Base-by-base conservation (phyloP, 139 green algal genomes). In the Haematococcus lacustris region DNA sequence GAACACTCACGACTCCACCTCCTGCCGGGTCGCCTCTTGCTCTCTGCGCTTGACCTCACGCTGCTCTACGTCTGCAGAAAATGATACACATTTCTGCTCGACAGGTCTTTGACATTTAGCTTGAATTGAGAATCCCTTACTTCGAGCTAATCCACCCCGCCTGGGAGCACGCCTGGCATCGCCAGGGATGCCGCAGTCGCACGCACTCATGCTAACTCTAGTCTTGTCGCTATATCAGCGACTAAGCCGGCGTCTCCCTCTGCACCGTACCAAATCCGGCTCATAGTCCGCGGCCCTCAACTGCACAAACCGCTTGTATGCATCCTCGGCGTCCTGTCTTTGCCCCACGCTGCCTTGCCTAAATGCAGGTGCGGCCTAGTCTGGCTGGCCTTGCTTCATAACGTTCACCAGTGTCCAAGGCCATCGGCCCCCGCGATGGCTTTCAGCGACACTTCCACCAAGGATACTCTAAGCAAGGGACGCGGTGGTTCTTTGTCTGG, bases 21-120 rank as follows among this genome's bases (percentile, higher is more conserved):
- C 77, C 3, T 17, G 37, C 23, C 73, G 59, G 0, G 77, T 62
- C 37, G 68, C 70, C 53, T 85, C 79, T 33, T 81, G 68, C 68
- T 81, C 76, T 17, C 77, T 39, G 1, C 79, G 70, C 5, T 75
- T 71, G 6, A 77, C 67, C 66, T 88, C 79, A 2, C 77, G 70
- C 51, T 85, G 72, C 77, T 85, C 83, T 33, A 85, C 79, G 23
- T 75, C 83, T 88, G 76, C 64, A 68, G 30, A 57, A 59, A 34
- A 32, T 25, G 6, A 38, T 9, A 57, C 26, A 37, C 66, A 41
- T 3, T 7, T 68, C 4, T 3, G 23, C 32, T 9, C 33, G n/a
- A 47, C 25, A 47, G n/a, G 30, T 68, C 32, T 21, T 35, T 26
- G 53, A 34, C 9, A 4, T 35, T 32, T 32, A 23, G 53, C 9